A percentile compares a stretch with the other conserved stretches of the same genome.
phyloP scores from a whole-genome alignment of 2,329 filamentous ascomycete genomes.

The Thelonectria blattea region DNA sequence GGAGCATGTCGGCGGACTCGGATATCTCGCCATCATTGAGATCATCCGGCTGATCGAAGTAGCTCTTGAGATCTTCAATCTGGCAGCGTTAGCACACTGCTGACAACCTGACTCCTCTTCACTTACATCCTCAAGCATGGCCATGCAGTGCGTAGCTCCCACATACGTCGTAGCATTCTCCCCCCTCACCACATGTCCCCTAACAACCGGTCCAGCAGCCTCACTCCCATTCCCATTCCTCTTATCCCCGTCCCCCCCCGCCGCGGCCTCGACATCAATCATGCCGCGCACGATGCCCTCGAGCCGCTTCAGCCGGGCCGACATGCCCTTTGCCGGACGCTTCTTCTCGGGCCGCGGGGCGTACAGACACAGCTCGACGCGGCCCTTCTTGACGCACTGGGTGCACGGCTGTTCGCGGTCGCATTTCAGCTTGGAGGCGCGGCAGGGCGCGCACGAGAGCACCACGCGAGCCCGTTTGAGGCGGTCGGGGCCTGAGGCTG shows the following conservation, averaged over 20 bases:
- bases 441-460: conserved; percentile 60
- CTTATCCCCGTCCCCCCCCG: background rate
- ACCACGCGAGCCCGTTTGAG: conserved; percentile 56
- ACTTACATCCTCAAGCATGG: conserved; percentile 65
- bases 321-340: conserved; percentile 55
- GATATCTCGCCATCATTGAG: conserved; percentile 43
- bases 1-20: conserved; percentile 50
- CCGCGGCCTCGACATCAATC: conserved; percentile 50
- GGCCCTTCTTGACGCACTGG: conserved; percentile 59
- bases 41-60: conserved; percentile 58
- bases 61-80: conserved; percentile 65
- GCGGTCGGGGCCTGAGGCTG: conserved; percentile 17
- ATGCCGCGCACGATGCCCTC: conserved; percentile 64
- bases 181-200: conserved; percentile 52
- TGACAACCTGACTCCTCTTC: background rate
- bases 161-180: conserved; percentile 57
- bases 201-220: conserved; percentile 32
- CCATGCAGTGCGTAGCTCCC: conserved; percentile 65
- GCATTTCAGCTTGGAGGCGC: conserved; percentile 62
- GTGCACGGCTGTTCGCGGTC: conserved; percentile 59
- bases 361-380: conserved; percentile 54
- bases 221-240: conserved; percentile 14
- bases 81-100: conserved; percentile 37
- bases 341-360: conserved; percentile 52
- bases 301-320: conserved; percentile 59